Conservation (phyloP, 495 filamentous ascomycete genomes). For the Corynascus novoguineensis region DNA sequence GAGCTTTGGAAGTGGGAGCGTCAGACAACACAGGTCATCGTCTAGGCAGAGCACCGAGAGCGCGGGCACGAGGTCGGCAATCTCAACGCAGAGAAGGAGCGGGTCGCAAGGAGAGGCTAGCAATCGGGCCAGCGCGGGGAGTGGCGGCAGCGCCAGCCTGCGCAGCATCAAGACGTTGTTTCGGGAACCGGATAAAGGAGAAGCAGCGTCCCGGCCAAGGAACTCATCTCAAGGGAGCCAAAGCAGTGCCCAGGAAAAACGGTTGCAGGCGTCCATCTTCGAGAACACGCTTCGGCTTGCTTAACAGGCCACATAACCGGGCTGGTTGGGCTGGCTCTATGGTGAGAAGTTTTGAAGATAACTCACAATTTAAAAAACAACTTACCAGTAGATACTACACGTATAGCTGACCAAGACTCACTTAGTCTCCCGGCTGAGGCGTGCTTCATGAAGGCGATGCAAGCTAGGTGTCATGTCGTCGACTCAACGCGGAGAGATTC, state of each 20-base stretch:
- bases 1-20: not conserved
- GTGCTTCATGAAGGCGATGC: not conserved
- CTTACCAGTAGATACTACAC: too few species aligned
- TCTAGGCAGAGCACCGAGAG: not conserved
- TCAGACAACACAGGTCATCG: not conserved
- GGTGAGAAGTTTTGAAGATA: too few species aligned
- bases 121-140: slow-evolving; percentile 16
- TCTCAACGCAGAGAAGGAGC: slow-evolving; percentile 20
- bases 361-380: too few species aligned
- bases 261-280: slow-evolving; percentile 42
- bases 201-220: not conserved
- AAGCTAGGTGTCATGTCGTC: not conserved
- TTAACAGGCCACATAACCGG: too few species aligned
- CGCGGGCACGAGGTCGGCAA: not conserved
- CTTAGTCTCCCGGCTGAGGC: not conserved
- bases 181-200: not conserved
- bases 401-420: slow-evolving; percentile 20
- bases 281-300: too few species aligned
- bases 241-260: not conserved
- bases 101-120: not conserved
- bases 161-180: not conserved
- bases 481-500: not conserved
- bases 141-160: slow-evolving; percentile 1
- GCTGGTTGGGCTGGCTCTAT: too few species aligned
- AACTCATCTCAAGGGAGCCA: not conserved